phyloP scores from a whole-genome alignment of 83 land plant species.

The Picea abies region DNA sequence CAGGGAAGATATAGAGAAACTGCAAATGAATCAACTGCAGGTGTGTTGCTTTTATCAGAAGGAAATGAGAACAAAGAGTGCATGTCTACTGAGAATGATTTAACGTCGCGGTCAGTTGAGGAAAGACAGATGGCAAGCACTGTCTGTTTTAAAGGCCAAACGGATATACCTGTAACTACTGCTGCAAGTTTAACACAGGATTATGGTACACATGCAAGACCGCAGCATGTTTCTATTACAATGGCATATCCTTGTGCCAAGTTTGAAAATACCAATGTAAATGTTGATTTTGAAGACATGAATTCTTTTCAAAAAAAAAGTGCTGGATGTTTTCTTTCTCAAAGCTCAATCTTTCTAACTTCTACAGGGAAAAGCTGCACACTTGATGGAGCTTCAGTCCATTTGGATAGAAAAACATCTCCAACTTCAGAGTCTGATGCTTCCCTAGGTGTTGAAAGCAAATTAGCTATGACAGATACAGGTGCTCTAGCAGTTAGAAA shows the following conservation, averaged over 20 bases:
- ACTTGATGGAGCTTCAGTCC: constrained; percentile 1
- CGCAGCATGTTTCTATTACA: not conserved
- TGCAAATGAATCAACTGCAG: constrained; percentile 1
- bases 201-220: not conserved
- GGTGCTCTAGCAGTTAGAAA: not conserved
- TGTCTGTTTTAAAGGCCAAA: not conserved
- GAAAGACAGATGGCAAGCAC: not conserved
- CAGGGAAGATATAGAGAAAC: not conserved
- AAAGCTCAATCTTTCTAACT: constrained; percentile 1
- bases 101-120: not conserved
- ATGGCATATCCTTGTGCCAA: not conserved
- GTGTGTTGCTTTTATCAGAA: not conserved
- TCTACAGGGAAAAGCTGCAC: constrained; percentile 4
- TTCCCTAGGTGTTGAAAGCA: not conserved
- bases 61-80: constrained; percentile 9
- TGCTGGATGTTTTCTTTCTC: not conserved
- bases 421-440: constrained; percentile 18
- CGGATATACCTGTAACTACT: constrained; percentile 11
- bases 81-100: not conserved
- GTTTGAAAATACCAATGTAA: not conserved
- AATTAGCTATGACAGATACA: not conserved
- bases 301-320: not conserved
- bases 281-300: not conserved
- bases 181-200: not conserved
- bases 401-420: not conserved